A percentile compares a stretch with the other conserved stretches of the same genome.
These are phyloP conservation scores for Penicillium riverlandense DNA, from an alignment of 495 filamentous ascomycete genomes.

Conservation along the genomic window DNA sequence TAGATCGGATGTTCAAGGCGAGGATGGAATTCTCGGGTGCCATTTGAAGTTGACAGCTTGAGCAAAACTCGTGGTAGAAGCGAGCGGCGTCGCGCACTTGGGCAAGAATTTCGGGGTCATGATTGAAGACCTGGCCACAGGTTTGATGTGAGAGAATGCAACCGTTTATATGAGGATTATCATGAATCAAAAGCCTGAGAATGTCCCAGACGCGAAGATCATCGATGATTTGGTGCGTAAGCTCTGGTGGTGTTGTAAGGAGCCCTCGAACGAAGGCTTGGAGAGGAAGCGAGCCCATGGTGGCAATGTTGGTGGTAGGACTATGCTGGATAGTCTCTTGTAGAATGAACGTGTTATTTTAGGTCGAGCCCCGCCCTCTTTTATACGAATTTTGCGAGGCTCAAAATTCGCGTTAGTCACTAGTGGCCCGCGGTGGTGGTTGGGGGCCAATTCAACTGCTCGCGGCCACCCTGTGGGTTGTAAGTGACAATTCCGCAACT, in stretches of 20 bases:
- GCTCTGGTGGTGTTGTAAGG: constrained; percentile 3
- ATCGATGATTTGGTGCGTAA: constrained; percentile 11
- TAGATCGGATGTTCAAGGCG: neutral
- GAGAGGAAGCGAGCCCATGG: neutral
- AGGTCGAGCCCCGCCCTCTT: too few relatives aligned
- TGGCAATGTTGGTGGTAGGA: too few relatives aligned
- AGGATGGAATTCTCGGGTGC: neutral
- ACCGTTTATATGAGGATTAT: neutral
- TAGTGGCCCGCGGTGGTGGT: too few relatives aligned
- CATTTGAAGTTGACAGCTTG: neutral
- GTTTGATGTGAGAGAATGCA: constrained; percentile 5
- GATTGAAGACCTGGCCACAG: neutral
- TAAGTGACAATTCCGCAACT: too few relatives aligned
- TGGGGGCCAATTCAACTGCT: too few relatives aligned
- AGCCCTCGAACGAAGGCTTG: constrained; percentile 1
- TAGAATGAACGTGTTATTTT: too few relatives aligned
- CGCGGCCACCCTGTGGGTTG: too few relatives aligned
- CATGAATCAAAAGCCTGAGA: constrained; percentile 5
- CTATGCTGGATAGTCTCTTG: too few relatives aligned
- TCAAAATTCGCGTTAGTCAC: too few relatives aligned
- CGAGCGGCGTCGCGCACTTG: neutral
- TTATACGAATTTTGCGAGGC: too few relatives aligned
- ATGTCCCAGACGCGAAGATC: constrained; percentile 15
- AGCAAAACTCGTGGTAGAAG: neutral
- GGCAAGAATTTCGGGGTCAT: neutral